Base-by-base conservation (phyloP, 805 yeast species). In the Wickerhamomyces silvicola region DNA sequence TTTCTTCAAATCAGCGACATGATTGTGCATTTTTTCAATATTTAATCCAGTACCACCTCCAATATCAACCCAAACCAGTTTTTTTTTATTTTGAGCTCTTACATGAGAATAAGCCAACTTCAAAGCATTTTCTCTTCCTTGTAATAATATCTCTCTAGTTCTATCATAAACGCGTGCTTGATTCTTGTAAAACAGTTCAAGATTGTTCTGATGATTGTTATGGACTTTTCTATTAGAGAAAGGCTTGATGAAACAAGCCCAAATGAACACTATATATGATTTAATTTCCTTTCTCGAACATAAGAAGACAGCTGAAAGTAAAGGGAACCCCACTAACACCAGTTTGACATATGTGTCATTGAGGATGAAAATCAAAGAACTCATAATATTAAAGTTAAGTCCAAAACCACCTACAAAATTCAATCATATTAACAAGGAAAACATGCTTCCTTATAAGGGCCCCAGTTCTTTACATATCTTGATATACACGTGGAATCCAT, bases 21-120 rank as follows among this genome's bases (percentile, higher is more conserved):
- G 59, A 26, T 62, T 51, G 51, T 79, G 64, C 94, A 83, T 83
- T 46, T 70, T 67, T 56, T 83, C 92, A 46, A 83, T 78, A 58
- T 83, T 83, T 56, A 76, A 67, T 29, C 94, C 94, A 6, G 94
- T 83, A 16, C 94, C 94, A 20, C 94, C 94, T 31, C 94, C 94
- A 48, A 84, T 71, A 52, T 81, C 88, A 30, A 81, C 66, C 88
- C 88, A 81, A 27, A 79, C 75, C 27, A 79, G 57, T 31, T 68
- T 67, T 24, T 53, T 48, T 18, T 54, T 56, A 32, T 60, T 62
- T 11, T 38, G 35, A 6, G 50, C 39, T 28, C 39, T 50, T 22
- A 79, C 56, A 53, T 81, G 87, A 17, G 78, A 54, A 19, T 63
- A 66, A 1, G 83, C 81, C 37, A 81, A 53, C 31, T 64, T 64